Evolutionary conservation across 2,329 filamentous ascomycete genomes (phyloP).

Genomic region (Colletotrichum orchidophilum): DNA sequence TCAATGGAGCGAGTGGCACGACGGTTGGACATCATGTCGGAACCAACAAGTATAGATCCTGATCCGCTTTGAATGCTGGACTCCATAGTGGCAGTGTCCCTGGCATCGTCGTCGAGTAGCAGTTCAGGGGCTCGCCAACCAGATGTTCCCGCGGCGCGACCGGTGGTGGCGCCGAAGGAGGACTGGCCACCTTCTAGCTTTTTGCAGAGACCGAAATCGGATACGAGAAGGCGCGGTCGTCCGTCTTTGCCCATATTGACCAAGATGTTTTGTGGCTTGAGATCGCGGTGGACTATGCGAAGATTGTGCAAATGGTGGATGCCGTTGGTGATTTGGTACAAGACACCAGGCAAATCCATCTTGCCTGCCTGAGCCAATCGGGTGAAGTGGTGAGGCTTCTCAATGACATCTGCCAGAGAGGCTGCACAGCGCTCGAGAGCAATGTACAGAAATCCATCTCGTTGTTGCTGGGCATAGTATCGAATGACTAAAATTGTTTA

Average conservation of each 20-base stretch:
- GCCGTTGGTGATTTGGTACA: conserved; percentile 91
- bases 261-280: conserved; percentile 98
- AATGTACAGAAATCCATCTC: conserved; percentile 93
- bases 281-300: conserved; percentile 94
- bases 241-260: conserved; percentile 78
- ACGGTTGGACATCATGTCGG: conserved; percentile 70
- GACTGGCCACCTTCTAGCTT: conserved; percentile 95
- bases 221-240: conserved; percentile 87
- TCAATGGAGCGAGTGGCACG: conserved; percentile 96
- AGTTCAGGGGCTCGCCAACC: conserved; percentile 98
- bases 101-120: conserved; percentile 79
- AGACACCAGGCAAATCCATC: conserved; percentile 78
- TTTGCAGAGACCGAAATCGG: conserved; percentile 97
- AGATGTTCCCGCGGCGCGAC: conserved; percentile 90
- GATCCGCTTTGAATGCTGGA: conserved; percentile 69
- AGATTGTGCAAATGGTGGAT: conserved; percentile 89
- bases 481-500: conserved; percentile 74
- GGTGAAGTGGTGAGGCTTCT: conserved; percentile 74
- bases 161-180: conserved; percentile 93
- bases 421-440: conserved; percentile 94
- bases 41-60: conserved; percentile 64
- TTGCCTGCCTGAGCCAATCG: conserved; percentile 78
- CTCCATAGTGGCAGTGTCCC: conserved; percentile 56
- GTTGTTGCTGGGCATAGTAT: conserved; percentile 92
- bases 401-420: conserved; percentile 90